Base-by-base conservation (phyloP, 495 filamentous ascomycete species). In the Lophium mytilinum region DNA sequence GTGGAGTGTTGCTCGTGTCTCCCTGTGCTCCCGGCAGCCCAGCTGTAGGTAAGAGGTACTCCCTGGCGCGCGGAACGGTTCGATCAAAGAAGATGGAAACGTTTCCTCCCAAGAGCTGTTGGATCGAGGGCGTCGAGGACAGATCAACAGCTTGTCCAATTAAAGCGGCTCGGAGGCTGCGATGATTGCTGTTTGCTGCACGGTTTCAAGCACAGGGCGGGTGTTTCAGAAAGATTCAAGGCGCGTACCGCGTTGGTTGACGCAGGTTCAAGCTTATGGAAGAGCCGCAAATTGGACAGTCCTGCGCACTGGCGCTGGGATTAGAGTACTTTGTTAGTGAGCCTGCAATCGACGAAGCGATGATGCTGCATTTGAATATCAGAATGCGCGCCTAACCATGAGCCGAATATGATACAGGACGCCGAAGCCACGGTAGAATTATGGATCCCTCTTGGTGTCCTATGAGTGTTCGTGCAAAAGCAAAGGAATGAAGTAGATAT, bases 171-270 rank as follows among this genome's bases (percentile, higher is more conserved):
- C 8, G 17, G 48, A 59, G 56, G 18, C 47, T 7, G 39, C 33
- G n/a, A 52, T 36, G 33, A 30, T 17, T 36, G 14, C 14, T 34
- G 12, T 37, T 15, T 52, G 49, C n/a, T 52, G 15, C 19, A 34
- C 10, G 11, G 49, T 52, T 52, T 52, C 49, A 52, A 19, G 21
- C 49, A 17, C 35, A 53, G 33, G 36, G 45, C 54, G 41, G 53
- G 57, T 37, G 61, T 63, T 63, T 63, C 61, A 63, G 46, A 50
- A 40, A 40, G 53, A 53, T 61, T 48, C 17, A 24, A 48, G 24
- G 58, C 37, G 39, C 53, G 45, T 37, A 50, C 40, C 35, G 34
- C 49, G 48, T 47, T 35, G 37, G 30, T 15, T 37, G 43, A 59
- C 19, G 11, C 37, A 37, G 24, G 6, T 30, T 30, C 24, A 30